Evolutionary conservation across 2,329 filamentous ascomycete genomes (phyloP), one percentile per base, ranked within the genome.

Genomic region (Apiospora kogelbergensis): DNA sequence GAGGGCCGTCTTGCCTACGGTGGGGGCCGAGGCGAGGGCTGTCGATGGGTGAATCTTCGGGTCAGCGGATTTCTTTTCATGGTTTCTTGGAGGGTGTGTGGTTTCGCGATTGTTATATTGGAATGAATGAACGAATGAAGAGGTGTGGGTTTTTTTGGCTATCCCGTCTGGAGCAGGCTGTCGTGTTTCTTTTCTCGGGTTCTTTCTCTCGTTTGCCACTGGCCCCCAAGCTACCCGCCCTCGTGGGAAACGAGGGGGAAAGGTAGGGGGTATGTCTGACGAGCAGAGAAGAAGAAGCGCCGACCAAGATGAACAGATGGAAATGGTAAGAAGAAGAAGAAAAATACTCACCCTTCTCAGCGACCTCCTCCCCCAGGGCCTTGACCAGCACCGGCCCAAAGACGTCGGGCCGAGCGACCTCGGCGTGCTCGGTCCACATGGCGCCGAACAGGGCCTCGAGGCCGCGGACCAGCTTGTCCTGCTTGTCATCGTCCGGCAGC

Each of bases 381-480:
- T 72, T 70, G 5, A 37, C 67, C 57, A 81, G 68, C 63, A 78
- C 68, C 5, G 73, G 71, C 63, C 57, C 68, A 30, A 81, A 73
- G 30, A 77, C 74, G 2, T 75, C 76, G 3, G 75, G 73, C 57
- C 74, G 67, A 57, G 77, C 74, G 24, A 78, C 74, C 24, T 73
- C 71, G 6, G 57, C 70, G 48, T 77, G 77, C 13, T 76, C 63
- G 33, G 75, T 78, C 78, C 79, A 83, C 72, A 79, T 76, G 45
- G 73, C 74, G 40, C 72, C 67, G 67, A 69, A 81, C 22, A 82
- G 72, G n/a, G 71, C 70, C 67, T 80, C 81, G 37, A 83, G 74
- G 4, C 75, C 70, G 9, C 70, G 45, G n/a, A 67, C 68, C 7
- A 81, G 72, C 9, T 70, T 71, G 20, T 72, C 63, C 68, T 64